Evolutionary conservation across 1,284 basidiomycete genomes (phyloP).

Genomic region (Ustilago trichophora): DNA sequence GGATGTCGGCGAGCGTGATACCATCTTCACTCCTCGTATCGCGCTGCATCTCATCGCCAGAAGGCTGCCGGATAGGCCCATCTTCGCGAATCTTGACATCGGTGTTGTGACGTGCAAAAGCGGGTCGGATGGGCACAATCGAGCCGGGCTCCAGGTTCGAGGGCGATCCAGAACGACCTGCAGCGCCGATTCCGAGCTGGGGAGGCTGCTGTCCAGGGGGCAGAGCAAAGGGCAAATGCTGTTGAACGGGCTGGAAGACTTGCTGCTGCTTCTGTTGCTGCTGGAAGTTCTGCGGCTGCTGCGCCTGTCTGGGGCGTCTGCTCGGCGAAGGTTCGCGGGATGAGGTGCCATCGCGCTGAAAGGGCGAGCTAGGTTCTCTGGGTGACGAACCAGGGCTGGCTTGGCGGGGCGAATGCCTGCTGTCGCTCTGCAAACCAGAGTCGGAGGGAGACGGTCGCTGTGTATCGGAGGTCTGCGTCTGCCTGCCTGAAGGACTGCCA

Average conservation of each 20-base stretch:
- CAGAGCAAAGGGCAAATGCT: conserved; percentile 36
- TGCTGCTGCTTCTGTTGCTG: conserved; percentile 32
- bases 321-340: conserved; percentile 36
- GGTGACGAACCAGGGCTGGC: conserved; percentile 30
- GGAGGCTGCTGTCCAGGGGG: conserved; percentile 57
- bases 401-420: conserved; percentile 31
- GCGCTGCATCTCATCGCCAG: conserved; percentile 53
- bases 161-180: conserved; percentile 32
- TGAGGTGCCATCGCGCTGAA: conserved; percentile 23
- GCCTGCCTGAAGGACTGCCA: conserved; percentile 83
- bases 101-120: conserved; percentile 82
- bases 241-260: conserved; percentile 34
- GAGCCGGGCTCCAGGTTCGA: conserved; percentile 38
- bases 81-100: conserved; percentile 90
- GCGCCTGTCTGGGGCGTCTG: conserved; percentile 14
- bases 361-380: conserved; percentile 29
- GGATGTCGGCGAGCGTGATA: conserved; percentile 95
- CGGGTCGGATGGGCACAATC: conserved; percentile 74
- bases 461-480: conserved; percentile 46
- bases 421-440: conserved; percentile 25
- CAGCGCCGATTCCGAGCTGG: conserved; percentile 20
- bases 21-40: conserved; percentile 74
- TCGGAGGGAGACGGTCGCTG: conserved; percentile 47
- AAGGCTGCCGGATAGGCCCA: conserved; percentile 52
- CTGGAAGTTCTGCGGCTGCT: conserved; percentile 22